Evolutionary conservation across 352 stramenopile genomes (phyloP).

Genomic region (Poterioochromonas sp.): DNA sequence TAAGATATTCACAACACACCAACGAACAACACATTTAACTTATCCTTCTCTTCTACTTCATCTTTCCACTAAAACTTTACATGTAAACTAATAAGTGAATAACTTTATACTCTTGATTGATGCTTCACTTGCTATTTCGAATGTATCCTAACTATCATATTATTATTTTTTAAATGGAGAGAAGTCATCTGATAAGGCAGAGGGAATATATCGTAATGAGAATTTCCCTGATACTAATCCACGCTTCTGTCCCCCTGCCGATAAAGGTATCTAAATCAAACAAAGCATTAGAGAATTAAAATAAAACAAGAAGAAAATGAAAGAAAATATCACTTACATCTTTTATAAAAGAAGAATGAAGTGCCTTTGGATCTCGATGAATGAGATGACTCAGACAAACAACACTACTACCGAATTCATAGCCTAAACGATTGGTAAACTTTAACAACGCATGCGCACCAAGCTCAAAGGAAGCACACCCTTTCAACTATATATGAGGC

Average conservation of each 20-base stretch:
- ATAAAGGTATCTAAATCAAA: conserved; percentile 1
- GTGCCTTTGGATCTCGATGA: neutral
- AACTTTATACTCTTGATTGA: too few relatives aligned
- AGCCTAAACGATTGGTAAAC: neutral
- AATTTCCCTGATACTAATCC: conserved; percentile 19
- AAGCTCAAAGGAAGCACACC: conserved; percentile 10
- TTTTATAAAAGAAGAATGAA: neutral
- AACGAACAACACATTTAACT: too few relatives aligned
- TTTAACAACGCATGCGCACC: conserved; percentile 24
- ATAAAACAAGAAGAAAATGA: too few relatives aligned
- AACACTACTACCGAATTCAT: conserved; percentile 1
- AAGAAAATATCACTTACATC: conserved; percentile 20
- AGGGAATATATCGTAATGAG: conserved; percentile 21
- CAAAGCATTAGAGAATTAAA: neutral
- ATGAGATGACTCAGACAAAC: conserved; percentile 22
- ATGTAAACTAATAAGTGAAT: too few relatives aligned
- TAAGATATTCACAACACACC: too few relatives aligned
- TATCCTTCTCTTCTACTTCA: too few relatives aligned
- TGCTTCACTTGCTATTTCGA: too few relatives aligned
- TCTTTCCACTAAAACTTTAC: too few relatives aligned
- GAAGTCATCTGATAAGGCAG: neutral
- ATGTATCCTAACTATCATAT: too few relatives aligned
- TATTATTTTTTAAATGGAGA: too few relatives aligned
- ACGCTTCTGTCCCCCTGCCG: conserved; percentile 23
- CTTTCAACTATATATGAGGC: conserved; percentile 7